Percentiles rank a stretch among this genome's conserved stretches.
Conservation (phyloP, 495 filamentous ascomycete genomes). For the Talaromyces adpressus region DNA sequence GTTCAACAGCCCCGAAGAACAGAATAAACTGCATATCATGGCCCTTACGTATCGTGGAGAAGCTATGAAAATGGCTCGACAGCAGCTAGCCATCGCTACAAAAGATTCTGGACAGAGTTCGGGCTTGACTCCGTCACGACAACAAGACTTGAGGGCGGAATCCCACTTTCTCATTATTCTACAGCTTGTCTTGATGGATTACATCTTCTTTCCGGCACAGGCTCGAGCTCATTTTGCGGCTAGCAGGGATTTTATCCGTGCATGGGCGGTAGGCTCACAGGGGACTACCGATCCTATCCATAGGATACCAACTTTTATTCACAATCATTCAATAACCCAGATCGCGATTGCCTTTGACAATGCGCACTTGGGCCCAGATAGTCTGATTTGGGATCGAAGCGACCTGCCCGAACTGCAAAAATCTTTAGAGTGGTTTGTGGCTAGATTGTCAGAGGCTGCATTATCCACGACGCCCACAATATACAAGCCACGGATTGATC, state of each 20-base stretch:
- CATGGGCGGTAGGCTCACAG: too few relatives aligned
- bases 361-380: slow-evolving; percentile 5
- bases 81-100: slow-evolving; percentile 1
- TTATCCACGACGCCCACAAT: not conserved
- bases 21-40: slow-evolving; percentile 4
- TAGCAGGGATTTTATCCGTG: slow-evolving; percentile 5
- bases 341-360: slow-evolving; percentile 10
- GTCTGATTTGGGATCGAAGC: slow-evolving; percentile 8
- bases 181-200: slow-evolving; percentile 9
- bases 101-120: too few relatives aligned
- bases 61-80: slow-evolving; percentile 7
- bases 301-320: slow-evolving; percentile 5
- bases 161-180: slow-evolving; percentile 6
- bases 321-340: slow-evolving; percentile 7
- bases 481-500: not conserved
- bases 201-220: slow-evolving; percentile 3
- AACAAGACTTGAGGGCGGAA: not conserved
- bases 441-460: not conserved
- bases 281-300: not conserved
- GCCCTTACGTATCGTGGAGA: slow-evolving; percentile 11
- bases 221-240: slow-evolving; percentile 10
- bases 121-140: not conserved
- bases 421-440: not conserved
- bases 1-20: not conserved
- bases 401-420: slow-evolving; percentile 5